These are phyloP conservation scores for Fusarium transvaalense DNA, from an alignment of 2,329 filamentous ascomycete genomes.

Conservation along the genomic window DNA sequence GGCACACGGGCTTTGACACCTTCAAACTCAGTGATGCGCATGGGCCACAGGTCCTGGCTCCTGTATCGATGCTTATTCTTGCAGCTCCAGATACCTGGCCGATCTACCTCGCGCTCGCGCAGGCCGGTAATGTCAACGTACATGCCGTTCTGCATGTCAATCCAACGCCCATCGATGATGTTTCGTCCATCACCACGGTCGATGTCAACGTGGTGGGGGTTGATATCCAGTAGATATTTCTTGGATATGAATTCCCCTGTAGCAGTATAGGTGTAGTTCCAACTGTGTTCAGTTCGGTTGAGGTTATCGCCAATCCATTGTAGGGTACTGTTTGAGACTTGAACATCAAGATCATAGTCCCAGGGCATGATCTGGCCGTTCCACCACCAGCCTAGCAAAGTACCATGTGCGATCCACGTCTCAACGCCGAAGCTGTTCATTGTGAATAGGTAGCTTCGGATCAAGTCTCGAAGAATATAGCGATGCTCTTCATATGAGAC, in stretches of 20 bases:
- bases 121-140: conserved; percentile 88
- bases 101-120: conserved; percentile 70
- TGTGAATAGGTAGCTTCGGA: conserved; percentile 78
- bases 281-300: conserved; percentile 77
- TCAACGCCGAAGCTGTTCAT: conserved; percentile 75
- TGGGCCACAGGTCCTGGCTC: conserved; percentile 79
- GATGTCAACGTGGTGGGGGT: conserved; percentile 74
- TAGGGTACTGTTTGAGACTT: conserved; percentile 77
- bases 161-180: conserved; percentile 87
- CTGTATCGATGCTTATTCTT: conserved; percentile 83
- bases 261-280: conserved; percentile 60
- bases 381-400: conserved; percentile 91
- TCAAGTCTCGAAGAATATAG: conserved; percentile 75
- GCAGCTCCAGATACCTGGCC: conserved; percentile 79
- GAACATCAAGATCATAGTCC: conserved; percentile 88
- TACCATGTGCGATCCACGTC: conserved; percentile 90
- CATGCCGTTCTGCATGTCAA: conserved; percentile 79
- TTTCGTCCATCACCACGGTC: conserved; percentile 76
- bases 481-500: conserved; percentile 75
- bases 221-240: conserved; percentile 80
- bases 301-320: conserved; percentile 72
- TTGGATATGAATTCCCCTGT: conserved; percentile 55
- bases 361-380: conserved; percentile 82
- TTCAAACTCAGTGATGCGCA: conserved; percentile 81
- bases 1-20: conserved; percentile 78